phyloP scores from a whole-genome alignment of 1,284 basidiomycete species.

The Phlebopus sp. region DNA sequence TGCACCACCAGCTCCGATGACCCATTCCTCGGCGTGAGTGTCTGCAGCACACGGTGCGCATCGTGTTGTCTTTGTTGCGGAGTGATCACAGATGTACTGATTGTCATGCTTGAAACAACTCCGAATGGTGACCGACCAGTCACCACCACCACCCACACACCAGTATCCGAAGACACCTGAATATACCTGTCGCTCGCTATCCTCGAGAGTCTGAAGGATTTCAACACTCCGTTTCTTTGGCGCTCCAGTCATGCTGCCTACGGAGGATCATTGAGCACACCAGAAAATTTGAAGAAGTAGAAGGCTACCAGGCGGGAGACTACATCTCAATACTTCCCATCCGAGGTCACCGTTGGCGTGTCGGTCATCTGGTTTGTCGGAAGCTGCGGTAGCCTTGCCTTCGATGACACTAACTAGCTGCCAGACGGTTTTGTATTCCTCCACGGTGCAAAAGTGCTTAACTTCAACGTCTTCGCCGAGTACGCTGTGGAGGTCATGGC shows the following conservation, averaged over 20 bases:
- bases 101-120: slow-evolving; percentile 82
- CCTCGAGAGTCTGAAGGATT: slow-evolving; percentile 83
- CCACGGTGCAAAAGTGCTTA: slow-evolving; percentile 84
- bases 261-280: slow-evolving; percentile 10
- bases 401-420: slow-evolving; percentile 95
- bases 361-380: slow-evolving; percentile 27
- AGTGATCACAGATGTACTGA: slow-evolving; percentile 12
- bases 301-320: slow-evolving; percentile 81
- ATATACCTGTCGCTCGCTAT: slow-evolving; percentile 73
- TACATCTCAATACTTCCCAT: slow-evolving; percentile 75
- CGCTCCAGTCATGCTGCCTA: slow-evolving; percentile 97
- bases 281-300: neutral
- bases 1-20: slow-evolving; percentile 90
- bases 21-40: slow-evolving; percentile 54
- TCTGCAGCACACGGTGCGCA: slow-evolving; percentile 13
- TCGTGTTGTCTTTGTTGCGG: slow-evolving; percentile 12
- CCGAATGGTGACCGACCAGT: slow-evolving; percentile 95
- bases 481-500: slow-evolving; percentile 84
- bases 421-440: slow-evolving; percentile 95
- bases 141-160: slow-evolving; percentile 84
- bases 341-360: slow-evolving; percentile 50
- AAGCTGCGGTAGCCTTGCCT: slow-evolving; percentile 46
- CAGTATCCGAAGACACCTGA: slow-evolving; percentile 96
- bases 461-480: slow-evolving; percentile 79
- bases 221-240: slow-evolving; percentile 94